Evolutionary conservation across 2,329 filamentous ascomycete species (phyloP), one percentile per base, ranked within the genome.

Genomic region (Aureobasidium subglaciale): DNA sequence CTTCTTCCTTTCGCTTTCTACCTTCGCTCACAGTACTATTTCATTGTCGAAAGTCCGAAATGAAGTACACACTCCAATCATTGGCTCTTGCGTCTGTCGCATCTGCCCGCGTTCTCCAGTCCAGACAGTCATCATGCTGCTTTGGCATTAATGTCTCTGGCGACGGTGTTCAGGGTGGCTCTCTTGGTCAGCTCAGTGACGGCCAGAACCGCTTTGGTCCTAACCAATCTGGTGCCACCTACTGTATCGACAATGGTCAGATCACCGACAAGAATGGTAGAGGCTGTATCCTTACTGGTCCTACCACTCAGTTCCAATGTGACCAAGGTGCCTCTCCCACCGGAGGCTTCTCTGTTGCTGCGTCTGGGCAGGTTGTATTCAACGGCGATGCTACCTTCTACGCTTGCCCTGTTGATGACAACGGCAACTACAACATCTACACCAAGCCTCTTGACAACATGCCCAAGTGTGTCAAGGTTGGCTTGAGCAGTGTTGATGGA

Each of bases 231-330:
- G 46, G 46, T 27, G 73, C 74, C 10, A 71, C 74, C 9, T 85
- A 79, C 64, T 81, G 74, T 54, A 74, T 85, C 62, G 71, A 75
- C 57, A 73, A 73, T 41, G 75, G 77, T 34, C 68, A 34, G 30
- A 75, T 86, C 58, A 77, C 71, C 22, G 83, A 86, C 64, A 65
- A 70, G 53, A 71, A 72, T 40, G 77, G 77, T 42, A 73, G 78
- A 57, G 81, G 83, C 22, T 86, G 83, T 63, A 81, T 83, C 67
- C 70, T 84, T 63, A 85, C 82, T 60, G 72, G 75, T 42, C 45
- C 45, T 6, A 81, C 80, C 0, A 75, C 72, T 20, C 78, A 83
- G 46, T 77, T 82, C 55, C 81, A 84, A 64, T 85, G 83, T 62
- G 82, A 86, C 60, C 22, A 50, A 9, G 59, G 63, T 25, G 76